Evolutionary conservation across 805 yeast genomes (phyloP).

Genomic region (Starmera dryadoides): DNA sequence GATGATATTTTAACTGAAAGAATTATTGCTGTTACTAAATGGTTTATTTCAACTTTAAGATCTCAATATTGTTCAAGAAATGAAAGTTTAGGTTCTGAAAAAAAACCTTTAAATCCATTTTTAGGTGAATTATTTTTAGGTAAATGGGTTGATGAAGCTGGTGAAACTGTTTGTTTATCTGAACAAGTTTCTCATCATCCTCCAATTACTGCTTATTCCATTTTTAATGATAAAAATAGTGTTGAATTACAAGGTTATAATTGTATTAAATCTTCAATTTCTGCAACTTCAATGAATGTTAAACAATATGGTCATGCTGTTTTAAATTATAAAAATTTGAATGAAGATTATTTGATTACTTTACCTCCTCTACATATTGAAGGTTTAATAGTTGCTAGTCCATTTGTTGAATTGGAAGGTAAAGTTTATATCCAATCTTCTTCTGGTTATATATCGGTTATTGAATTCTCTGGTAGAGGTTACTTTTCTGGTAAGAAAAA

Average conservation of each 20-base stretch:
- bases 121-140: constrained; percentile 93
- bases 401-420: constrained; percentile 92
- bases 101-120: constrained; percentile 95
- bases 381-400: constrained; percentile 85
- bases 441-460: constrained; percentile 61
- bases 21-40: constrained; percentile 73
- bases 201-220: constrained; percentile 89
- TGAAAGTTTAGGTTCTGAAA: constrained; percentile 90
- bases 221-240: constrained; percentile 64
- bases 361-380: constrained; percentile 93
- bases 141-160: constrained; percentile 66
- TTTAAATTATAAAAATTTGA: constrained; percentile 50
- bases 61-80: constrained; percentile 92
- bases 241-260: constrained; percentile 81
- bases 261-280: constrained; percentile 78
- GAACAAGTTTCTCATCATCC: constrained; percentile 99
- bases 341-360: constrained; percentile 73
- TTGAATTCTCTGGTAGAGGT: constrained; percentile 89
- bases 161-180: constrained; percentile 72
- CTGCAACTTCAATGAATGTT: constrained; percentile 72
- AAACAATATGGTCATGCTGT: constrained; percentile 92
- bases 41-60: constrained; percentile 88
- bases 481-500: constrained; percentile 94
- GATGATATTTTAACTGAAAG: constrained; percentile 53
- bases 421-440: constrained; percentile 79